These are phyloP conservation scores for Durusdinium trenchii DNA, from an alignment of 73 alveolate genomes.

Conservation along the genomic window DNA sequence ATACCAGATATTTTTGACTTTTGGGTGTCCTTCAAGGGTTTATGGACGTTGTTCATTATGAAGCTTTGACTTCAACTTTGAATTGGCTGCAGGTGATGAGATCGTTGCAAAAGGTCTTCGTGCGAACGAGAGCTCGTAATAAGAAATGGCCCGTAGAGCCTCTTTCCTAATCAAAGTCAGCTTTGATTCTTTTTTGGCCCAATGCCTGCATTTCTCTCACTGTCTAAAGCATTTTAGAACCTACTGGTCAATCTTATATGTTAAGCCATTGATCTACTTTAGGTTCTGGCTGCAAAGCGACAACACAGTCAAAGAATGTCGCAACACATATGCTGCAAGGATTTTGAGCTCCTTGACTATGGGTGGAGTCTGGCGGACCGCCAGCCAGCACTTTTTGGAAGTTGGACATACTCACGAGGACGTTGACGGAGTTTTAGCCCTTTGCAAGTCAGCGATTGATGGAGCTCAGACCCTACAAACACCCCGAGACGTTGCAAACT, in stretches of 20 bases:
- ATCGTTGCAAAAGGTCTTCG: background rate
- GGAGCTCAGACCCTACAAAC: background rate
- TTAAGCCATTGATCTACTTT: no score
- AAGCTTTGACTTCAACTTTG: no score
- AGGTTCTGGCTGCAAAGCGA: constrained; percentile 28
- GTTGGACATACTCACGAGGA: constrained; percentile 59
- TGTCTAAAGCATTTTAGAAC: background rate
- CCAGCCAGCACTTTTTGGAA: background rate
- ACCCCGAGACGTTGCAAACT: background rate
- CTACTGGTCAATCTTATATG: background rate
- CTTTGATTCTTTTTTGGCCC: background rate
- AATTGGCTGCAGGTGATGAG: background rate
- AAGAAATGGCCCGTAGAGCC: background rate
- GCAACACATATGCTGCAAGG: background rate
- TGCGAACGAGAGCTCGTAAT: background rate
- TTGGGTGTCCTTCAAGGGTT: background rate
- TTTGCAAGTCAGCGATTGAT: background rate
- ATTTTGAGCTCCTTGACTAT: background rate
- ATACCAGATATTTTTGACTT: background rate
- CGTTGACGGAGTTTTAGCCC: background rate
- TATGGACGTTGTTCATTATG: background rate
- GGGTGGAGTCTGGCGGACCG: background rate
- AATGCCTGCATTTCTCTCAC: background rate
- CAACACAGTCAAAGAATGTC: constrained; percentile 21
- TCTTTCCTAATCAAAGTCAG: background rate